Percentiles rank a stretch among this genome's conserved stretches.
Evolutionary conservation across 768 basidiomycete genomes (phyloP).

Genomic region (Porphyrellus cyaneotinctus): DNA sequence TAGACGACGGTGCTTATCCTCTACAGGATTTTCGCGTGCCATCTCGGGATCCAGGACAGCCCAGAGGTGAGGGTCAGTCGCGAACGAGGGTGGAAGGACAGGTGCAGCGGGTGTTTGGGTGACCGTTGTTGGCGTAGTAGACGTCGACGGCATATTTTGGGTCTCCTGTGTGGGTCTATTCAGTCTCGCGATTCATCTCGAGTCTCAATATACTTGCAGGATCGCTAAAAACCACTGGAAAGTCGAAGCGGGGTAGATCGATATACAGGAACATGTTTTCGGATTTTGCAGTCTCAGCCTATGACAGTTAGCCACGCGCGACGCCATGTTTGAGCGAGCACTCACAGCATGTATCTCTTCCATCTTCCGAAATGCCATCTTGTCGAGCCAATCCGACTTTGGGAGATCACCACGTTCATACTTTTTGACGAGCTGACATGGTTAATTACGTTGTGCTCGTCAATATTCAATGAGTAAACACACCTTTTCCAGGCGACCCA

Average conservation of each 20-base stretch:
- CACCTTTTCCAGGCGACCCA: constrained; percentile 93
- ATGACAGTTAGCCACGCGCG: background rate
- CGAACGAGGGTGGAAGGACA: constrained; percentile 46
- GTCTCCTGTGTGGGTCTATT: constrained; percentile 34
- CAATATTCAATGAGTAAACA: constrained; percentile 2
- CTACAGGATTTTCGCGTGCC: constrained; percentile 90
- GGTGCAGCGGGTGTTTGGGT: constrained; percentile 39
- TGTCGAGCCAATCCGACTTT: constrained; percentile 95
- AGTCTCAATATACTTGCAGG: constrained; percentile 45
- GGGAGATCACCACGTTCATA: constrained; percentile 92
- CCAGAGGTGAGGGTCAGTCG: constrained; percentile 76
- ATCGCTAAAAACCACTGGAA: constrained; percentile 94
- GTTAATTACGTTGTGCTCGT: background rate
- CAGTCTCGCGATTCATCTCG: background rate
- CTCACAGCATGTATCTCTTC: constrained; percentile 89
- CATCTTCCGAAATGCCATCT: constrained; percentile 89
- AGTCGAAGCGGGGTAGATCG: constrained; percentile 94
- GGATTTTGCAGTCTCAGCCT: constrained; percentile 91
- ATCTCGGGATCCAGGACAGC: constrained; percentile 88
- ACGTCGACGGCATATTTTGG: constrained; percentile 38
- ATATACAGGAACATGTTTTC: constrained; percentile 95
- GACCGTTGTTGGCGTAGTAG: constrained; percentile 38
- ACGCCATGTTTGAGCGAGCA: background rate
- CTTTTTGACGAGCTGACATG: constrained; percentile 78
- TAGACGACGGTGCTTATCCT: constrained; percentile 92